These are phyloP conservation scores for Pterocarpus macrocarpus DNA, from an alignment of 306 rosid species.

Conservation along the genomic window DNA sequence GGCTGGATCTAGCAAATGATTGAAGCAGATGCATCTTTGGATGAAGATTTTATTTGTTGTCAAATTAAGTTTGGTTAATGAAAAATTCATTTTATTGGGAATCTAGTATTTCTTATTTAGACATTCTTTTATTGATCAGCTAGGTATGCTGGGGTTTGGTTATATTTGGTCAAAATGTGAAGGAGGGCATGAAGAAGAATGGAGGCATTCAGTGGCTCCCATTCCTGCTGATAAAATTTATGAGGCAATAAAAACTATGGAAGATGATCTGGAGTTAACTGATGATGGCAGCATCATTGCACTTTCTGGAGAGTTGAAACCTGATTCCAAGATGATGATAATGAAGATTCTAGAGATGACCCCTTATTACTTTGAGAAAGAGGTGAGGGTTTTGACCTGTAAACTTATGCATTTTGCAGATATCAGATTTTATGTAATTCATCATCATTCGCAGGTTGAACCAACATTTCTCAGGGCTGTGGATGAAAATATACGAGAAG, in stretches of 20 bases:
- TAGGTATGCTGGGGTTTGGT: slow-evolving; percentile 88
- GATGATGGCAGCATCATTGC: slow-evolving; percentile 71
- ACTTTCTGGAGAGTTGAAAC: slow-evolving; percentile 77
- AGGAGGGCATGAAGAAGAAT: slow-evolving; percentile 86
- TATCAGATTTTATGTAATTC: slow-evolving; percentile 26
- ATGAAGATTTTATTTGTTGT: too few relatives aligned
- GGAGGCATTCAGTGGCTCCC: slow-evolving; percentile 98
- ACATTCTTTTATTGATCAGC: slow-evolving; percentile 60
- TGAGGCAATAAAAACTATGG: slow-evolving; percentile 62
- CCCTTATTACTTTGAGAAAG: slow-evolving; percentile 72
- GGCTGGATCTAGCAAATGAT: too few relatives aligned
- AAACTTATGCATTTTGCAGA: slow-evolving; percentile 42
- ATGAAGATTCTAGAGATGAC: slow-evolving; percentile 73
- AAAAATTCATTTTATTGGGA: too few relatives aligned
- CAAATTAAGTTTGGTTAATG: too few relatives aligned
- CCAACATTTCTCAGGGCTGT: slow-evolving; percentile 92
- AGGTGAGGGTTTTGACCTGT: slow-evolving; percentile 59
- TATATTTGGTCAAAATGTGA: slow-evolving; percentile 90
- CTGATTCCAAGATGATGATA: slow-evolving; percentile 68
- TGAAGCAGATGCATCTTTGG: too few relatives aligned
- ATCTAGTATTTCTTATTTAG: too few relatives aligned
- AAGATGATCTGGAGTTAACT: slow-evolving; percentile 72
- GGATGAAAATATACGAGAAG: slow-evolving; percentile 81
- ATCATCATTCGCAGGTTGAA: slow-evolving; percentile 74
- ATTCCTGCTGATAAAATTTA: slow-evolving; percentile 85